Conservation (phyloP, 805 yeast genomes). For the Metschnikowia amazonensis region DNA sequence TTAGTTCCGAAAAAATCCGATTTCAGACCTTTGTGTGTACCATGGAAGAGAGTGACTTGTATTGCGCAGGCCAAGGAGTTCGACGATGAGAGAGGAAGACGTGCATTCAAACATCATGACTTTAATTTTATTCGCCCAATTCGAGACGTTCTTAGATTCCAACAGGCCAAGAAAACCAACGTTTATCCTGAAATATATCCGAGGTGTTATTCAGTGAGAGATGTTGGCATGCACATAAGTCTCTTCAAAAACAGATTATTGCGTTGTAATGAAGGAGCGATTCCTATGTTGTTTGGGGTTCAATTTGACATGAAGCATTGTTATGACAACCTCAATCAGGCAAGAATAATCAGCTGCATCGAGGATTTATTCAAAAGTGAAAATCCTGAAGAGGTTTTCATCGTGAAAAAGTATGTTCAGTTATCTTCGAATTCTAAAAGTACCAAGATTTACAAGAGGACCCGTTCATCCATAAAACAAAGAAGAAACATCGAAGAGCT, state of each 20-base stretch:
- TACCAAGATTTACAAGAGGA: not conserved
- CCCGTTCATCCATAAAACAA: not conserved
- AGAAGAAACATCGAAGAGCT: slow-evolving; percentile 3
- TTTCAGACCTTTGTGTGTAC: slow-evolving; percentile 59
- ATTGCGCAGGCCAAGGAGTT: not conserved
- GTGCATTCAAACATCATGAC: slow-evolving; percentile 30
- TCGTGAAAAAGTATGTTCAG: slow-evolving; percentile 8
- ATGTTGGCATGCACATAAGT: slow-evolving; percentile 39
- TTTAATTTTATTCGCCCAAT: slow-evolving; percentile 44
- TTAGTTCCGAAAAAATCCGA: slow-evolving; percentile 59
- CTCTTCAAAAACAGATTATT: slow-evolving; percentile 31
- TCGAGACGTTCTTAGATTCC: slow-evolving; percentile 19
- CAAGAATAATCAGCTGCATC: slow-evolving; percentile 34
- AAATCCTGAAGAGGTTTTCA: slow-evolving; percentile 12
- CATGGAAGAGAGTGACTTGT: slow-evolving; percentile 23
- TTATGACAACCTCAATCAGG: slow-evolving; percentile 65
- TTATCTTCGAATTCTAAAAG: not conserved
- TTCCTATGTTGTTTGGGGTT: slow-evolving; percentile 46
- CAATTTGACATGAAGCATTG: slow-evolving; percentile 78
- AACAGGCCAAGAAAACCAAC: slow-evolving; percentile 12
- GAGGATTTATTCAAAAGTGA: slow-evolving; percentile 19
- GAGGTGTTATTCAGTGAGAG: slow-evolving; percentile 40
- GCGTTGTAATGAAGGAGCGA: slow-evolving; percentile 2
- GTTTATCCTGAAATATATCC: slow-evolving; percentile 18
- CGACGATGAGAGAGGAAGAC: not conserved